phyloP scores from a whole-genome alignment of 345 rosid species.

The Salix brachista region DNA sequence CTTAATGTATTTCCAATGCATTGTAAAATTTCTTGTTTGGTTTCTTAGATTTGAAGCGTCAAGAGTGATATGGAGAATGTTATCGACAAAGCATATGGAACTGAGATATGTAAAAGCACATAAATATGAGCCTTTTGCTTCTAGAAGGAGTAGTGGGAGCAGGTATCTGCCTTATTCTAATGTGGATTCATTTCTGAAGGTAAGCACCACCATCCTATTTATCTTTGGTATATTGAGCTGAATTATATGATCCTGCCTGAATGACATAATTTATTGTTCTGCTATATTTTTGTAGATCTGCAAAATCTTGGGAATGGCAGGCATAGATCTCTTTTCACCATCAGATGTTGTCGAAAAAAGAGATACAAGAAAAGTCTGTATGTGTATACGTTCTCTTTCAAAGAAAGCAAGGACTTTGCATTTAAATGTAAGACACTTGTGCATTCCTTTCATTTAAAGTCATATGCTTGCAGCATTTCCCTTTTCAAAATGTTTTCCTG shows the following conservation, averaged over 20 bases:
- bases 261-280: background rate
- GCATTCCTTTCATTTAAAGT: background rate
- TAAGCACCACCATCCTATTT: background rate
- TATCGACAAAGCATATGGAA: slow-evolving; percentile 11
- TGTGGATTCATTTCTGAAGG: slow-evolving; percentile 35
- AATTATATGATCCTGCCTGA: background rate
- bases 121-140: slow-evolving; percentile 19
- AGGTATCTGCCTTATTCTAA: slow-evolving; percentile 30
- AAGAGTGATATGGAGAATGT: slow-evolving; percentile 23
- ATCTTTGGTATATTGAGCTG: background rate
- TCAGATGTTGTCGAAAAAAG: slow-evolving; percentile 34
- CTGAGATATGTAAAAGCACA: slow-evolving; percentile 8
- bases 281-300: slow-evolving; percentile 21
- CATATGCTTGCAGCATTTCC: background rate
- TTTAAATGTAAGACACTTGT: slow-evolving; percentile 19
- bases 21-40: background rate
- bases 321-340: slow-evolving; percentile 34
- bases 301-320: slow-evolving; percentile 28
- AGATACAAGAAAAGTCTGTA: slow-evolving; percentile 28
- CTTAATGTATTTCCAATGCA: background rate
- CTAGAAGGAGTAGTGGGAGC: slow-evolving; percentile 25
- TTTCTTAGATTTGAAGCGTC: slow-evolving; percentile 27
- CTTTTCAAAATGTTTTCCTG: background rate
- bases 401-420: slow-evolving; percentile 27
- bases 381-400: slow-evolving; percentile 30